Base-by-base conservation (phyloP, 106 monocot genomes). In the Dioscorea dumetorum region DNA sequence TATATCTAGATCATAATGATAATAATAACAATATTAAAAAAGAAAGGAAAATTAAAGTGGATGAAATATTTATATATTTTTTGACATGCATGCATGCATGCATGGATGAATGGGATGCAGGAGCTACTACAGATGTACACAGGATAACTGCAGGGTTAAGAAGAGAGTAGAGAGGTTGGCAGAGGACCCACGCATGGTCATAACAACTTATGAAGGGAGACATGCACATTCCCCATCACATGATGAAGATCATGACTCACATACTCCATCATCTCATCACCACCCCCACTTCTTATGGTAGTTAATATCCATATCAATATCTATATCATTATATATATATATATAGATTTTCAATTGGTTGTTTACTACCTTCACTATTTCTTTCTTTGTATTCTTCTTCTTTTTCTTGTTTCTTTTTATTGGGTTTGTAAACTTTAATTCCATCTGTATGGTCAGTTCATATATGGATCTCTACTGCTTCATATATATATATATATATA, bases 201-300 rank as follows among this genome's bases (percentile, higher is more conserved):
- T 81, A 67, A 81, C 81, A 8, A 76, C 81, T 17, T 81, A 81
- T 62, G 81, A 81, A 33, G 68, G 68, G 8, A 28, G 68, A 33
- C 68, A 68, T 12, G 68, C 32, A 9, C 68, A 68, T 24, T 68
- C 68, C 8, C 68, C 68, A 16, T 57, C 68, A 16, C 56, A 19
- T 32, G 68, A 57, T 16, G 31, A 33, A 12, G 53, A 53, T 8
- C 24, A 68, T 15, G 33, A 12, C 17, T 10, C 41, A 41, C 24
- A 31, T n/a, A 8, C 68, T 56, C 18, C 68, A 33, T 33, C 53
- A 4, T 31, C 41, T 41, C 10, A 6, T 41, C 41, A 41, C 17
- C 12, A 68, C 17, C 12, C 51, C 15, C 57, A 11, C 54, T 57
- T 68, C 68, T 68, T 68, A 16, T 68, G 68, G 54, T 68, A 68